Evolutionary conservation across 1,284 basidiomycete genomes (phyloP), one percentile per base, ranked within the genome.

Genomic region (Anthracocystis panici-leucophaei): DNA sequence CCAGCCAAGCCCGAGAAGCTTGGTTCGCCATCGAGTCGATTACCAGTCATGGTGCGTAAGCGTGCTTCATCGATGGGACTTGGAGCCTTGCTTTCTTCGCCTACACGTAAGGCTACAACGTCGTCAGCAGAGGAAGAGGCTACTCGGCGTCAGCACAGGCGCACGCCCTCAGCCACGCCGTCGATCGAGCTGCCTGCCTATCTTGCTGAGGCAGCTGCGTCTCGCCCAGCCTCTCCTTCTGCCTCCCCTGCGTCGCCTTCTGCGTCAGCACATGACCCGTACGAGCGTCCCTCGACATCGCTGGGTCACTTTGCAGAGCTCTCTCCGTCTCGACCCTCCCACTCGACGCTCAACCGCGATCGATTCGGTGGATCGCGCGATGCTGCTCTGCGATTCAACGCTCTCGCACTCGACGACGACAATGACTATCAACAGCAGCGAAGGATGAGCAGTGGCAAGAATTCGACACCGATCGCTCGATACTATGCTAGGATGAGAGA

Each of bases 31-130:
- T 29, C 56, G 9, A 73, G 69, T 35, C 63, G 41, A 38, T 31
- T 78, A 27, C 69, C 68, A 5, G 58, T 65, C 16, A 56, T 66
- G 54, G 65, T 65, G 16, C 51, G 74, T 14, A 65, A 72, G 49
- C 45, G 65, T 0, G 65, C 68, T 14, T 59, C 51, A 23, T 59
- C 65, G 18, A 63, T 60, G 33, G 48, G 64, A 0, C 14, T 75
- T 14, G 53, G 20, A 10, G 51, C 51, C 12, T 40, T 67, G 45
- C 57, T 68, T 20, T 54, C 54, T 0, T 52, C 55, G 5, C 51
- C 58, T 21, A 62, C 46, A 1, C 23, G 56, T n/a, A 38, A 40
- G 21, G 25, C 38, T 4, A 20, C 53, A 3, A 48, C 21, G 5
- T 21, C 40, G 10, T 20, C 29, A 12, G 21, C 44, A 27, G 27